Percentiles rank a stretch among this genome's conserved stretches.
phyloP scores from a whole-genome alignment of 2,329 filamentous ascomycete genomes.

The Penicillium expansum region DNA sequence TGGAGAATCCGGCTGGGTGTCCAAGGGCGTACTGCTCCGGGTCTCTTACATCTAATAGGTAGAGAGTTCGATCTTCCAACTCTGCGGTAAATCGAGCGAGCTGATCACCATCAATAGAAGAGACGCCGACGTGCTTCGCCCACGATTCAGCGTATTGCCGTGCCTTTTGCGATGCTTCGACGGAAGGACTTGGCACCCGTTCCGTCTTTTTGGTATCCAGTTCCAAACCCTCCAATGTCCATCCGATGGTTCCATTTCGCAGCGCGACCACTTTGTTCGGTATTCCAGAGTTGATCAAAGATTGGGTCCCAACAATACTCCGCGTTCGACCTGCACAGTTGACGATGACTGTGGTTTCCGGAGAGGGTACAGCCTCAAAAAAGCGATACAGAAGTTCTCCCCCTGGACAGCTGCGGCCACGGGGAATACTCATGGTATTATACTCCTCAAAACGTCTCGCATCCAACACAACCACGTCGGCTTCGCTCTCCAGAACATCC shows the following conservation, averaged over 20 bases:
- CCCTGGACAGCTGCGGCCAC: constrained; percentile 32
- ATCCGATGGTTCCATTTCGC: constrained; percentile 33
- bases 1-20: constrained; percentile 27
- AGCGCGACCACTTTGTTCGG: constrained; percentile 30
- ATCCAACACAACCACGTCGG: constrained; percentile 29
- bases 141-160: constrained; percentile 9
- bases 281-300: constrained; percentile 27
- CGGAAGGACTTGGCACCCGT: constrained; percentile 14
- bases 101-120: background rate
- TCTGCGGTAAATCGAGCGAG: constrained; percentile 12
- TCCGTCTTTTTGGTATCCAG: constrained; percentile 24
- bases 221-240: constrained; percentile 29
- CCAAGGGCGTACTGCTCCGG: constrained; percentile 27
- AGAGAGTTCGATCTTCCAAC: constrained; percentile 22
- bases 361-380: constrained; percentile 27
- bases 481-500: constrained; percentile 21
- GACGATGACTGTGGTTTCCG: constrained; percentile 30
- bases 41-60: constrained; percentile 32
- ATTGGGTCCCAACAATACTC: constrained; percentile 33
- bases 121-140: constrained; percentile 13
- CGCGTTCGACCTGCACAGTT: constrained; percentile 35
- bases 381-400: constrained; percentile 32
- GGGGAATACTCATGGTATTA: constrained; percentile 34
- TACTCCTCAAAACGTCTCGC: constrained; percentile 31
- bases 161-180: constrained; percentile 9